Evolutionary conservation across 202 grass and related monocot genomes (phyloP).

Genomic region (Zizania palustris): DNA sequence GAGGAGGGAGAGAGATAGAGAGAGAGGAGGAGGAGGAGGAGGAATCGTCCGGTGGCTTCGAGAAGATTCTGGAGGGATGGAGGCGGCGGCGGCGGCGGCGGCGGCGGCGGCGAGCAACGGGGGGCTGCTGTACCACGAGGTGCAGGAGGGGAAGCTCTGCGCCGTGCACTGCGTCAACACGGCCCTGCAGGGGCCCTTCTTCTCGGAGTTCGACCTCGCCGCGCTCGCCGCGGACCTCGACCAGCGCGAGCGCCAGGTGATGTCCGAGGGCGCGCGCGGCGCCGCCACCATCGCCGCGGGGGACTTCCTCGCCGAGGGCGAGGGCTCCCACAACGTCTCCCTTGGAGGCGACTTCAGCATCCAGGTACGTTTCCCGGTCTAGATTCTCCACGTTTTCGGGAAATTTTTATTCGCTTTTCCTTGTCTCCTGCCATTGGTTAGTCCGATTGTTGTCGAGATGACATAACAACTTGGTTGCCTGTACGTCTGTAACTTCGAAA

Average conservation of each 20-base stretch:
- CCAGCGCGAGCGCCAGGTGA: conserved; percentile 75
- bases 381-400: neutral
- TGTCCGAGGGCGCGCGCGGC: conserved; percentile 58
- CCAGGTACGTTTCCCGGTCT: conserved; percentile 55
- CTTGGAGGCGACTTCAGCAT: conserved; percentile 99
- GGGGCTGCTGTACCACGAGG: conserved; percentile 96
- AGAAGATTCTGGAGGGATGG: conserved; percentile 4
- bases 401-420: neutral
- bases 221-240: conserved; percentile 93
- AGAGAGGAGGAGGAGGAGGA: neutral
- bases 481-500: neutral
- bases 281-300: conserved; percentile 41
- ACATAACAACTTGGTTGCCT: neutral
- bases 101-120: conserved; percentile 80
- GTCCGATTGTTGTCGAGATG: conserved; percentile 12
- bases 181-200: conserved; percentile 94
- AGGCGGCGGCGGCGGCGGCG: conserved; percentile 57
- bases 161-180: conserved; percentile 99
- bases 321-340: conserved; percentile 91
- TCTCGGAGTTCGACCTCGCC: conserved; percentile 98
- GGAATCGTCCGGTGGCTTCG: conserved; percentile 16
- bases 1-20: too few relatives aligned
- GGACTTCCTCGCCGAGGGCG: conserved; percentile 64
- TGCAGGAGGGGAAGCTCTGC: conserved; percentile 96
- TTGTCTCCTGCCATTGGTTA: conserved; percentile 5